Conservation (phyloP, 192 early-diverging fungal species). For the Lunasporangiospora selenospora region DNA sequence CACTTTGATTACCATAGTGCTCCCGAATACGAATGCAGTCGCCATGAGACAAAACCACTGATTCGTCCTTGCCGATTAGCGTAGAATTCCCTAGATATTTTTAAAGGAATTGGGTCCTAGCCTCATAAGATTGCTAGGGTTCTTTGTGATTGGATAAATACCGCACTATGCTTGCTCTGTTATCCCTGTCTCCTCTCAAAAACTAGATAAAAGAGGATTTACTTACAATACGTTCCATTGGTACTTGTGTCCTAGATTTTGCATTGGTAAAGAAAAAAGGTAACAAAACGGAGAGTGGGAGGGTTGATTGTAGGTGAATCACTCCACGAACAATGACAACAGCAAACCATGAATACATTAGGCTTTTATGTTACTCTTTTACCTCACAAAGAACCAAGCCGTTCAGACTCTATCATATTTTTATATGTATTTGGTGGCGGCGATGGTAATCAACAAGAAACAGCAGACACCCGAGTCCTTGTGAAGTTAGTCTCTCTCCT, state of each 20-base stretch:
- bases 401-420: conserved; percentile 6
- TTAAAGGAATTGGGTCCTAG: too few relatives aligned
- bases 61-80: conserved; percentile 59
- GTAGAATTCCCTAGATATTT: conserved; percentile 50
- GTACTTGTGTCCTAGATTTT: conserved; percentile 57
- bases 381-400: conserved; percentile 36
- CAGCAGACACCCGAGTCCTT: not conserved
- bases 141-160: too few relatives aligned
- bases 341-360: too few relatives aligned
- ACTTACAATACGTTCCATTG: conserved; percentile 60
- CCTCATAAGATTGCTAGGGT: too few relatives aligned
- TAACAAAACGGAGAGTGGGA: not conserved
- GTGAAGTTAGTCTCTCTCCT: not conserved
- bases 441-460: not conserved
- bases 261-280: not conserved
- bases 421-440: too few relatives aligned
- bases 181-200: too few relatives aligned
- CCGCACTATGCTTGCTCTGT: too few relatives aligned
- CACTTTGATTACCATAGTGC: conserved; percentile 40
- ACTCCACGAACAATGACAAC: too few relatives aligned
- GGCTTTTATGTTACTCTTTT: not conserved
- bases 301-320: not conserved
- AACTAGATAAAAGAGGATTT: not conserved
- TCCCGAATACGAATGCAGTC: conserved; percentile 63
- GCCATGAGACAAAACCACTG: conserved; percentile 63